Conservation (phyloP, 768 basidiomycete species). For the Paxillus ammoniavirescens region DNA sequence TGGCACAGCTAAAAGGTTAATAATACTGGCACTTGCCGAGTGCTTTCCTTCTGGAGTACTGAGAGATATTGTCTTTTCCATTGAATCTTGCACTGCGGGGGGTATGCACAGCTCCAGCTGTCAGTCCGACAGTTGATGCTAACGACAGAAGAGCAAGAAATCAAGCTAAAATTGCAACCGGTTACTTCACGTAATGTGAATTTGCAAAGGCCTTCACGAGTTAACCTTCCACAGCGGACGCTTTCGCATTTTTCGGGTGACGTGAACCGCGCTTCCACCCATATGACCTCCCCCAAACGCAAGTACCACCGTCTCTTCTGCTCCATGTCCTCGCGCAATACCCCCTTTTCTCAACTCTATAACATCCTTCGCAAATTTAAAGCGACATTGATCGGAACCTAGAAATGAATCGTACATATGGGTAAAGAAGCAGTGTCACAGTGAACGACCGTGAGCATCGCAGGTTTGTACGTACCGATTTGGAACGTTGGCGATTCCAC, state of each 20-base stretch:
- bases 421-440: constrained; percentile 8
- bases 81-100: background rate
- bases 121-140: constrained; percentile 11
- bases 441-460: constrained; percentile 6
- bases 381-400: constrained; percentile 84
- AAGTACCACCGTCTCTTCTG: constrained; percentile 89
- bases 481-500: constrained; percentile 78
- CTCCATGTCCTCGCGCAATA: constrained; percentile 65
- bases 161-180: constrained; percentile 15
- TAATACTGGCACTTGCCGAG: constrained; percentile 24
- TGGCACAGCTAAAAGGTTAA: constrained; percentile 28
- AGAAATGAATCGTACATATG: constrained; percentile 15
- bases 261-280: constrained; percentile 75
- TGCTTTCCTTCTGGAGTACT: constrained; percentile 12
- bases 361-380: constrained; percentile 90
- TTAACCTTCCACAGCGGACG: constrained; percentile 81
- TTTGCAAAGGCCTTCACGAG: constrained; percentile 48
- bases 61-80: background rate
- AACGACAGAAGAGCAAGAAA: constrained; percentile 12
- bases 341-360: constrained; percentile 81
- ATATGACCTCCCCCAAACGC: constrained; percentile 75
- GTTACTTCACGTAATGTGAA: constrained; percentile 27
- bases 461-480: constrained; percentile 53
- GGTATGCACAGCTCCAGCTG: constrained; percentile 1
- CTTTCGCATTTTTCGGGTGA: constrained; percentile 85